A percentile compares a stretch with the other conserved stretches of the same genome.
phyloP scores from a whole-genome alignment of 768 basidiomycete genomes.

The Porphyrellus cyaneotinctus region DNA sequence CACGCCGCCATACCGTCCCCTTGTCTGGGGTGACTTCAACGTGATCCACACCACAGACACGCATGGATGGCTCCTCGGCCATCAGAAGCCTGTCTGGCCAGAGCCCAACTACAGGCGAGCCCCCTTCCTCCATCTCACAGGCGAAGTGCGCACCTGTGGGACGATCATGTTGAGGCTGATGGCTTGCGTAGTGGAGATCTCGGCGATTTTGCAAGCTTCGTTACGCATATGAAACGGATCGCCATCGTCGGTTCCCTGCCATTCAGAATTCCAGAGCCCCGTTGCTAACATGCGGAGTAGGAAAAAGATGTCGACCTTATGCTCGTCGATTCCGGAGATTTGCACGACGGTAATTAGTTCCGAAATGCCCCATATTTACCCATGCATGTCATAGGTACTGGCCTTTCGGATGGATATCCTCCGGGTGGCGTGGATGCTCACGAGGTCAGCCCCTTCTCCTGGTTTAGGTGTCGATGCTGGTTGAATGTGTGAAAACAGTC shows the following conservation, averaged over 20 bases:
- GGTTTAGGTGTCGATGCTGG: neutral
- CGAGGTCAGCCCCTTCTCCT: slow-evolving; percentile 42
- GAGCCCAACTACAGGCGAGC: slow-evolving; percentile 70
- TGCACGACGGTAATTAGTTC: slow-evolving; percentile 54
- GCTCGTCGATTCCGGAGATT: slow-evolving; percentile 76
- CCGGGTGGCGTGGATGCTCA: slow-evolving; percentile 68
- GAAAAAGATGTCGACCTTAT: slow-evolving; percentile 77
- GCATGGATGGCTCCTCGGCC: slow-evolving; percentile 79
- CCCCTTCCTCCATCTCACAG: neutral
- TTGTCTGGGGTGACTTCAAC: slow-evolving; percentile 89
- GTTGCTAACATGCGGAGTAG: slow-evolving; percentile 24
- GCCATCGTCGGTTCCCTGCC: slow-evolving; percentile 44
- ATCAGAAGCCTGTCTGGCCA: slow-evolving; percentile 68
- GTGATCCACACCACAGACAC: slow-evolving; percentile 85
- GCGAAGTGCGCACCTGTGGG: neutral
- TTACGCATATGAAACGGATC: slow-evolving; percentile 72
- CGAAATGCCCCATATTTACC: neutral
- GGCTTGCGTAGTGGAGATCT: slow-evolving; percentile 45
- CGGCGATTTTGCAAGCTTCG: slow-evolving; percentile 88
- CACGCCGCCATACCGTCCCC: slow-evolving; percentile 56
- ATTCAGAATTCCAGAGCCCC: neutral
- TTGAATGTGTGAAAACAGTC: slow-evolving; percentile 37
- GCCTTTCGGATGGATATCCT: slow-evolving; percentile 72
- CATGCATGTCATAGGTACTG: slow-evolving; percentile 50
- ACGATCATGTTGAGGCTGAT: neutral